Evolutionary conservation across 805 yeast species (phyloP).

Genomic region (Torulaspora quercuum): DNA sequence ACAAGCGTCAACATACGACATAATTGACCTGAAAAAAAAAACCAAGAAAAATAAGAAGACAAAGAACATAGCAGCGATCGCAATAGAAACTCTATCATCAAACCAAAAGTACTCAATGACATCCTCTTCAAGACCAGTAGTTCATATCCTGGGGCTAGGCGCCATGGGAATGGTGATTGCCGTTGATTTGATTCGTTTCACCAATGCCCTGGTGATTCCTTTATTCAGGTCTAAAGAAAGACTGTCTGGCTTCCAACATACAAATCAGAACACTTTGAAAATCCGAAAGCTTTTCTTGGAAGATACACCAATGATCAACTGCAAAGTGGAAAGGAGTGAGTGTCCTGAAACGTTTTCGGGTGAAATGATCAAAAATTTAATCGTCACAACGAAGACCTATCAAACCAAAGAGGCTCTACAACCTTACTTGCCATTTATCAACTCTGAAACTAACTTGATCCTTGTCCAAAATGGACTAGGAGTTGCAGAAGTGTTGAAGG

Average conservation of each 20-base stretch:
- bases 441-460: slow-evolving; percentile 54
- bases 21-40: neutral
- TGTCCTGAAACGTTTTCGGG: slow-evolving; percentile 28
- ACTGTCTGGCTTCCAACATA: slow-evolving; percentile 23
- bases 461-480: slow-evolving; percentile 92
- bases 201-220: slow-evolving; percentile 30
- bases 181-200: slow-evolving; percentile 25
- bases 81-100: too few species aligned
- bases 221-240: slow-evolving; percentile 32
- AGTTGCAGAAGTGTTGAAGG: slow-evolving; percentile 53
- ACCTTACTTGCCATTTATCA: slow-evolving; percentile 51
- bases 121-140: slow-evolving; percentile 17
- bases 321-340: slow-evolving; percentile 13
- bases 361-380: slow-evolving; percentile 49
- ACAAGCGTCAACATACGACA: too few species aligned
- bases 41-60: neutral
- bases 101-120: slow-evolving; percentile 16
- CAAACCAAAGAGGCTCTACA: slow-evolving; percentile 63
- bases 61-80: too few species aligned
- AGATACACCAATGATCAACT: slow-evolving; percentile 15
- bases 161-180: slow-evolving; percentile 37
- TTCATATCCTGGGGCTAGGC: slow-evolving; percentile 36
- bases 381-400: slow-evolving; percentile 77
- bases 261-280: slow-evolving; percentile 21
- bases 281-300: slow-evolving; percentile 26